Percentiles rank a stretch among this genome's conserved stretches.
These are phyloP conservation scores for Sequoia sempervirens DNA, from an alignment of 75 land plant species.

Conservation along the genomic window DNA sequence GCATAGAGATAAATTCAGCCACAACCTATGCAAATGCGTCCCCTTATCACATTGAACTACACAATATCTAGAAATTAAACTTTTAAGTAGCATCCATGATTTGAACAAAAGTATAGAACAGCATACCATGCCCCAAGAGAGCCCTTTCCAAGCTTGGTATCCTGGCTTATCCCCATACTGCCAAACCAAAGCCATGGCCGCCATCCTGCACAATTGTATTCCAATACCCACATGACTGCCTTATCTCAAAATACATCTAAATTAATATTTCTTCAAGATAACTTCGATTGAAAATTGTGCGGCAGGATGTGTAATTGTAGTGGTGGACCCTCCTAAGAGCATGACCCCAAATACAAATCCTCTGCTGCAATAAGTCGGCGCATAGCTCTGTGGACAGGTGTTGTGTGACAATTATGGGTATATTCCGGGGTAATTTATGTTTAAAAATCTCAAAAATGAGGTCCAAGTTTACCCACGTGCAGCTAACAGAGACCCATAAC, in stretches of 20 bases:
- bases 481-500: neutral
- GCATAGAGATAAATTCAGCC: neutral
- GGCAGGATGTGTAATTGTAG: neutral
- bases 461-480: neutral
- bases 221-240: neutral
- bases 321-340: neutral
- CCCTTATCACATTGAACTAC: neutral
- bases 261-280: neutral
- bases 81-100: neutral
- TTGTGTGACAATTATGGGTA: neutral
- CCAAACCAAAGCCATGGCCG: conserved; percentile 97
- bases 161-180: conserved; percentile 83
- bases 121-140: conserved; percentile 98
- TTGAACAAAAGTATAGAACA: conserved; percentile 1
- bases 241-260: neutral
- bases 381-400: neutral
- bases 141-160: conserved; percentile 89
- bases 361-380: neutral
- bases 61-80: neutral
- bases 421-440: too few relatives aligned
- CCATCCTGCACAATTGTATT: conserved; percentile 45
- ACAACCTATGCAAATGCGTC: neutral
- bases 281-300: neutral
- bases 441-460: neutral
- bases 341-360: neutral